Percentiles rank a stretch among this genome's conserved stretches.
These are phyloP conservation scores for Lactifluus pinguis DNA, from an alignment of 768 basidiomycete genomes.

Conservation along the genomic window DNA sequence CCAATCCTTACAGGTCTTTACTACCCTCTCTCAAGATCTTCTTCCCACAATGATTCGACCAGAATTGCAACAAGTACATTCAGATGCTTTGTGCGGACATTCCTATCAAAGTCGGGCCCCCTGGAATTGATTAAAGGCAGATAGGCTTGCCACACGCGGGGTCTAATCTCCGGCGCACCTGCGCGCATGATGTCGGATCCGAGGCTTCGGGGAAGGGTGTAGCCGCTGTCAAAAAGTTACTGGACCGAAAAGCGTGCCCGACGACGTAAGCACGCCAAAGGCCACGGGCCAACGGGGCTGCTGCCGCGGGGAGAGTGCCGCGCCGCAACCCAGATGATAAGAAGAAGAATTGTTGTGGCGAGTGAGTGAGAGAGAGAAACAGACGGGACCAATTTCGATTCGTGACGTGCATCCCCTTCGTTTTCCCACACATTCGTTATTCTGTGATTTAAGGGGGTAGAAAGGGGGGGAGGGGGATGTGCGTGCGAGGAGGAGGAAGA, in stretches of 20 bases:
- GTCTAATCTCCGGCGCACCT: conserved; percentile 3
- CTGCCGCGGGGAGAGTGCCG: neutral
- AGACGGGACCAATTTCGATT: neutral
- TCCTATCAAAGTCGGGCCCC: neutral
- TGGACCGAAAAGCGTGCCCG: neutral
- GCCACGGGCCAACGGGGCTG: conserved; percentile 1
- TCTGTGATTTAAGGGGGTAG: neutral
- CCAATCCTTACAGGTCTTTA: too few species aligned
- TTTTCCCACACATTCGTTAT: neutral
- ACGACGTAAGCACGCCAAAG: conserved; percentile 12
- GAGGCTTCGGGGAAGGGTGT: neutral
- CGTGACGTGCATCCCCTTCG: neutral
- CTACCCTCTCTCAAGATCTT: neutral
- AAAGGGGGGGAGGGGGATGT: neutral
- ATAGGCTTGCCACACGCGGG: conserved; percentile 10
- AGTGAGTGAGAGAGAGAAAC: neutral
- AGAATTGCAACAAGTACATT: neutral
- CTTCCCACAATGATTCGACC: neutral
- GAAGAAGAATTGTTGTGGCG: neutral
- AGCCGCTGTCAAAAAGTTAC: conserved; percentile 4
- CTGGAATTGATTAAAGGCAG: neutral
- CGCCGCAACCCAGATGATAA: too few species aligned
- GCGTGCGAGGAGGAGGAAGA: neutral
- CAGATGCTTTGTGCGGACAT: neutral
- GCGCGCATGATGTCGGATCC: conserved; percentile 4